phyloP scores from a whole-genome alignment of 306 rosid genomes.

The Medicago lupulina region DNA sequence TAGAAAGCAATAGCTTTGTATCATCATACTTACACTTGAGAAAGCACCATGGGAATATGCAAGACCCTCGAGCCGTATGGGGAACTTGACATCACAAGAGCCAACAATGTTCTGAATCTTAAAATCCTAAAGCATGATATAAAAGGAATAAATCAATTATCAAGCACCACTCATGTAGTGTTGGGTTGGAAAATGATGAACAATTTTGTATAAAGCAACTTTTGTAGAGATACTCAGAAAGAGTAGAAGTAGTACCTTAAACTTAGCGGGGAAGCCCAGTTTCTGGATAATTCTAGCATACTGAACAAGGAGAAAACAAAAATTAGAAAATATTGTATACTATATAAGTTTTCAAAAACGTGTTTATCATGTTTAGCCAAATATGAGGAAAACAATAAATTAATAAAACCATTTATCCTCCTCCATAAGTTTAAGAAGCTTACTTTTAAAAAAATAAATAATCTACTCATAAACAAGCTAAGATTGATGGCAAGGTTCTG shows the following conservation, averaged over 20 bases:
- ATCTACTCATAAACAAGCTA: constrained; percentile 25
- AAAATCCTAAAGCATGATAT: constrained; percentile 52
- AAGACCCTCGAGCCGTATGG: constrained; percentile 89
- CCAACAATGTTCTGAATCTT: constrained; percentile 92
- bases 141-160: constrained; percentile 16
- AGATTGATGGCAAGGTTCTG: not conserved
- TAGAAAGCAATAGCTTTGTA: not conserved
- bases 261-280: constrained; percentile 81
- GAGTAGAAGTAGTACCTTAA: constrained; percentile 59
- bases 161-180: not conserved
- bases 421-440: constrained; percentile 15
- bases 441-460: not conserved
- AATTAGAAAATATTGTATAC: constrained; percentile 18
- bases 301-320: constrained; percentile 53
- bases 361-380: not conserved
- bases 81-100: constrained; percentile 90
- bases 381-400: constrained; percentile 1
- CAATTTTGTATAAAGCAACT: constrained; percentile 25
- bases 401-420: constrained; percentile 12
- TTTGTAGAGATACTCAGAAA: constrained; percentile 6
- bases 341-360: not conserved
- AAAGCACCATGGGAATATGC: constrained; percentile 84
- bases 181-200: constrained; percentile 1
- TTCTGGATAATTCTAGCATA: constrained; percentile 91
- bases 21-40: constrained; percentile 77